These are phyloP conservation scores for Holtermanniella nyarrowii DNA, from an alignment of 768 basidiomycete genomes.

Conservation along the genomic window DNA sequence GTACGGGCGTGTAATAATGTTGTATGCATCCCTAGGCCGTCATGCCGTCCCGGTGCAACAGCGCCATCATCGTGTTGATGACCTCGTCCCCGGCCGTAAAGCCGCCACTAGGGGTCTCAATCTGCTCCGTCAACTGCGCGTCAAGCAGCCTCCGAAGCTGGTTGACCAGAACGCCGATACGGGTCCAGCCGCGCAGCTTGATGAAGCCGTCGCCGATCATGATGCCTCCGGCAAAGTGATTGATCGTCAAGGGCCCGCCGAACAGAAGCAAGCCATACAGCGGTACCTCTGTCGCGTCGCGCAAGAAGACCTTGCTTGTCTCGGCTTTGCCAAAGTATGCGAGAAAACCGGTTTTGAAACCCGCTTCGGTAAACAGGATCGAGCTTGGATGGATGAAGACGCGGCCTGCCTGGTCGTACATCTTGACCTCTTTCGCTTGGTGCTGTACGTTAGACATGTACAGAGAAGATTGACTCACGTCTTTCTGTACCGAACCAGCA, in stretches of 20 bases:
- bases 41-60: slow-evolving; percentile 41
- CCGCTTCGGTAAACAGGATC: slow-evolving; percentile 59
- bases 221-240: slow-evolving; percentile 71
- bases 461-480: slow-evolving; percentile 36
- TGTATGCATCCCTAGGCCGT: neutral
- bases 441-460: slow-evolving; percentile 43
- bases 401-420: slow-evolving; percentile 55
- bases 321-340: slow-evolving; percentile 70
- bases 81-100: slow-evolving; percentile 51
- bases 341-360: slow-evolving; percentile 69
- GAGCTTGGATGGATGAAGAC: slow-evolving; percentile 61
- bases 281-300: slow-evolving; percentile 84
- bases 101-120: slow-evolving; percentile 52
- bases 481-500: slow-evolving; percentile 71
- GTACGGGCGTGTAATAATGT: slow-evolving; percentile 30
- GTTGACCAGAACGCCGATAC: slow-evolving; percentile 80
- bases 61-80: slow-evolving; percentile 42
- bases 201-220: slow-evolving; percentile 48
- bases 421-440: slow-evolving; percentile 69
- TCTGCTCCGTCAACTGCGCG: slow-evolving; percentile 53
- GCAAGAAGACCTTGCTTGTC: slow-evolving; percentile 71
- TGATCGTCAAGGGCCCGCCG: slow-evolving; percentile 65
- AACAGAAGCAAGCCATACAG: slow-evolving; percentile 77
- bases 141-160: slow-evolving; percentile 64
- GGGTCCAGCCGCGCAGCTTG: slow-evolving; percentile 69